phyloP scores from a whole-genome alignment of 306 rosid genomes.

The Cicer yamashitae region DNA sequence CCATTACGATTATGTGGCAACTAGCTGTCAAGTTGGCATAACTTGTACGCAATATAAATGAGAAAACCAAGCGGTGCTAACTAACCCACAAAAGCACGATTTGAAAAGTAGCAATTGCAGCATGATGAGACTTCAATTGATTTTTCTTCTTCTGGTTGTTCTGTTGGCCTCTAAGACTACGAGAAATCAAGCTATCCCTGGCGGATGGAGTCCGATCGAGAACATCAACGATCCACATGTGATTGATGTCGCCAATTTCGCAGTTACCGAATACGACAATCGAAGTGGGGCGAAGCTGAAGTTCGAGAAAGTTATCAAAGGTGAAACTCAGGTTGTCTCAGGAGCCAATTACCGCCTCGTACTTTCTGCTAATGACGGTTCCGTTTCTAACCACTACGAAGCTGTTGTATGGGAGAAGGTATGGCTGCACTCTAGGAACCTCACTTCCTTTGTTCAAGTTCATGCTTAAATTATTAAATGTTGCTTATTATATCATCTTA shows the following conservation, averaged over 20 bases:
- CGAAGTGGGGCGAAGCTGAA: neutral
- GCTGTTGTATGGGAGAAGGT: slow-evolving; percentile 49
- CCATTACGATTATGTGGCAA: too few species aligned
- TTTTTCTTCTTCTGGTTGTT: neutral
- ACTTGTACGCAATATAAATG: too few species aligned
- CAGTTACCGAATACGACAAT: neutral
- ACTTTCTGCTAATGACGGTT: slow-evolving; percentile 37
- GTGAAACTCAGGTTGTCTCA: slow-evolving; percentile 6
- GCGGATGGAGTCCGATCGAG: neutral
- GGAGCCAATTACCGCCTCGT: slow-evolving; percentile 37
- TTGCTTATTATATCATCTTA: neutral
- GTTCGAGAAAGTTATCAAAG: neutral
- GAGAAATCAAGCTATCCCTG: neutral
- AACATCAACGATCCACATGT: neutral
- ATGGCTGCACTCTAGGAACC: slow-evolving; percentile 45
- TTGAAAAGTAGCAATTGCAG: too few species aligned
- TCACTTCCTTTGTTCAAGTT: slow-evolving; percentile 21
- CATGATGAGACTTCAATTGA: neutral
- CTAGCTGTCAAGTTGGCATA: too few species aligned
- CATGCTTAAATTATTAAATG: neutral
- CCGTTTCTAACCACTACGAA: slow-evolving; percentile 18
- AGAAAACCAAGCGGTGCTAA: too few species aligned
- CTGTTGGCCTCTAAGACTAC: neutral
- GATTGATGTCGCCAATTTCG: neutral
- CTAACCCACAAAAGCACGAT: too few species aligned